Conservation (phyloP, 371 early-diverging fungal genomes). For the Mucor sp. region DNA sequence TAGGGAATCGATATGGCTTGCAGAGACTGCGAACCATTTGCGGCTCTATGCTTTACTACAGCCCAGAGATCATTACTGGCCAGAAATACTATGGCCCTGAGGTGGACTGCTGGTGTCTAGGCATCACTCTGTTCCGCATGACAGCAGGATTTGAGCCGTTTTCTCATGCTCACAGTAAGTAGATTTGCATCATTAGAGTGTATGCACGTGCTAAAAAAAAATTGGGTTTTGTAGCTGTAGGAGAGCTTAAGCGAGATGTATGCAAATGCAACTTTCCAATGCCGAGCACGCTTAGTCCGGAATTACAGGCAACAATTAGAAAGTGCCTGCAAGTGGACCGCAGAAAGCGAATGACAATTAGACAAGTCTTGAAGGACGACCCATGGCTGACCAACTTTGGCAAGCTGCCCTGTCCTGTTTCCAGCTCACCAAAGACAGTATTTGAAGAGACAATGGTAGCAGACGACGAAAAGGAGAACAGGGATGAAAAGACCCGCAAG, state of each 20-base stretch:
- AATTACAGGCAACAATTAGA: slow-evolving; percentile 49
- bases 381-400: slow-evolving; percentile 53
- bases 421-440: slow-evolving; percentile 8
- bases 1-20: slow-evolving; percentile 72
- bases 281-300: slow-evolving; percentile 49
- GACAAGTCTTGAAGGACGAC: slow-evolving; percentile 52
- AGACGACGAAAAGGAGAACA: slow-evolving; percentile 22
- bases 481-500: slow-evolving; percentile 12
- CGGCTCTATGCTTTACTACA: slow-evolving; percentile 63
- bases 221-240: slow-evolving; percentile 37
- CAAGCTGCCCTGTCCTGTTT: slow-evolving; percentile 26
- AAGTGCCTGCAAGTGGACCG: slow-evolving; percentile 59
- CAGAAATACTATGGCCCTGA: slow-evolving; percentile 67
- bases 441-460: slow-evolving; percentile 24
- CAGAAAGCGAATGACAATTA: slow-evolving; percentile 46
- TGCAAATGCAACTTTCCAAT: slow-evolving; percentile 60
- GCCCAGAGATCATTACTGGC: slow-evolving; percentile 69
- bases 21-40: slow-evolving; percentile 78
- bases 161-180: slow-evolving; percentile 57
- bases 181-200: background rate
- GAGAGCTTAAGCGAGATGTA: slow-evolving; percentile 70
- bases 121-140: slow-evolving; percentile 91
- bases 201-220: background rate
- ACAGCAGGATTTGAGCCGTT: slow-evolving; percentile 92
- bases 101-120: slow-evolving; percentile 79